phyloP scores from a whole-genome alignment of 2,329 filamentous ascomycete species.

The Colletotrichum orchidophilum region DNA sequence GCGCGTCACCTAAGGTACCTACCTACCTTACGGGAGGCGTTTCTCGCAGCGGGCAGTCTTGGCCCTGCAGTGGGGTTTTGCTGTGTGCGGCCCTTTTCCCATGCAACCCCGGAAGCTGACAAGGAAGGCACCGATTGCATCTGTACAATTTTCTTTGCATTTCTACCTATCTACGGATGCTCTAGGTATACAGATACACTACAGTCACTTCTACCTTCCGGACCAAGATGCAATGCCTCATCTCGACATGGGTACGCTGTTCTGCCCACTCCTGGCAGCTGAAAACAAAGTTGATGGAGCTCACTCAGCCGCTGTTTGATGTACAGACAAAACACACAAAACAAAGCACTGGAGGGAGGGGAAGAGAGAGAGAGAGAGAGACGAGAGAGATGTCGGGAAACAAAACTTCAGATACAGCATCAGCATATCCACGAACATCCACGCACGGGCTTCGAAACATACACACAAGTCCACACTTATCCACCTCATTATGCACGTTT shows the following conservation, averaged over 20 bases:
- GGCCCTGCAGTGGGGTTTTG: slow-evolving; percentile 2
- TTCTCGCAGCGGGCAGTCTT: background rate
- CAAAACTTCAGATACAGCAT: background rate
- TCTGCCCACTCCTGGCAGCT: background rate
- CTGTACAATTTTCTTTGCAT: background rate
- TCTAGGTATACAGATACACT: background rate
- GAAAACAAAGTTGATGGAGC: background rate
- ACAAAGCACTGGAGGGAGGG: background rate
- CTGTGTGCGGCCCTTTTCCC: background rate
- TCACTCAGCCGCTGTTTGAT: slow-evolving; percentile 12
- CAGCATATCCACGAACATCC: background rate
- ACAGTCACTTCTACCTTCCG: too few relatives aligned
- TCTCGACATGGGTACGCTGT: slow-evolving; percentile 12
- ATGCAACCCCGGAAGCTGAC: background rate
- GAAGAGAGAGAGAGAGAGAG: background rate
- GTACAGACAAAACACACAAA: background rate
- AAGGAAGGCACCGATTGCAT: background rate
- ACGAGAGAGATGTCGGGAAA: background rate
- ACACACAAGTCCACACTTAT: background rate
- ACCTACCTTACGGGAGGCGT: too few relatives aligned
- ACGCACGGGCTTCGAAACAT: background rate
- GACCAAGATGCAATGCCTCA: too few relatives aligned
- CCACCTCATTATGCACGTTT: slow-evolving; percentile 16
- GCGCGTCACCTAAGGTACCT: background rate
- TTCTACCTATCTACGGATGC: background rate